Conservation (phyloP, 192 early-diverging fungal genomes). For the Pecoramyces ruminantium region DNA sequence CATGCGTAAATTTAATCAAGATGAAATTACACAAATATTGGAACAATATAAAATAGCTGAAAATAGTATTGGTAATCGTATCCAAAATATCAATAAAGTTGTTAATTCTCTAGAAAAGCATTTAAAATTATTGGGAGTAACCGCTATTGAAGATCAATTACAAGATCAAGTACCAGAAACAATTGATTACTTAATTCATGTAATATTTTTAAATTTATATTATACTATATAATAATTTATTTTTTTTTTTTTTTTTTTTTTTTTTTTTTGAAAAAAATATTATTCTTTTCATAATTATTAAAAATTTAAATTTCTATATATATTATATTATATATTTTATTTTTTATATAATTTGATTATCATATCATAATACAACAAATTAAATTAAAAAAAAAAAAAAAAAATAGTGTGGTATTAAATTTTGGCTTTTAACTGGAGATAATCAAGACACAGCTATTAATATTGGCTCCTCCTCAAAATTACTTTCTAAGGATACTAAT, state of each 20-base stretch:
- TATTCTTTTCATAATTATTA: too few species aligned
- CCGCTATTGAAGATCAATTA: slow-evolving; percentile 42
- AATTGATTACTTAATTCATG: slow-evolving; percentile 32
- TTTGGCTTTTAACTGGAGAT: slow-evolving; percentile 47
- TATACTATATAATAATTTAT: not conserved
- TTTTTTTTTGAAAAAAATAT: too few species aligned
- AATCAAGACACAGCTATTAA: slow-evolving; percentile 49
- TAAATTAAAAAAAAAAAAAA: not conserved
- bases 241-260: too few species aligned
- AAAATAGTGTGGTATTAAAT: slow-evolving; percentile 18
- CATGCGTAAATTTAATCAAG: not conserved
- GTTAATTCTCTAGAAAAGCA: slow-evolving; percentile 25
- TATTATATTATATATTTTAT: too few species aligned
- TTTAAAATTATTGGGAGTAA: slow-evolving; percentile 24
- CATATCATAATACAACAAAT: too few species aligned
- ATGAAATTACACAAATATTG: not conserved
- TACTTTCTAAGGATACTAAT: slow-evolving; percentile 27
- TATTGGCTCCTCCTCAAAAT: slow-evolving; percentile 50
- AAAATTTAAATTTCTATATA: too few species aligned
- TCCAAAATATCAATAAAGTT: slow-evolving; percentile 23
- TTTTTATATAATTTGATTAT: too few species aligned
- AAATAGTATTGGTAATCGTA: slow-evolving; percentile 28
- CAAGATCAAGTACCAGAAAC: slow-evolving; percentile 43
- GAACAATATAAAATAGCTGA: not conserved
- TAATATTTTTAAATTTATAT: not conserved